phyloP scores from a whole-genome alignment of 177 flowering plant species.

The Vitis hybrid region DNA sequence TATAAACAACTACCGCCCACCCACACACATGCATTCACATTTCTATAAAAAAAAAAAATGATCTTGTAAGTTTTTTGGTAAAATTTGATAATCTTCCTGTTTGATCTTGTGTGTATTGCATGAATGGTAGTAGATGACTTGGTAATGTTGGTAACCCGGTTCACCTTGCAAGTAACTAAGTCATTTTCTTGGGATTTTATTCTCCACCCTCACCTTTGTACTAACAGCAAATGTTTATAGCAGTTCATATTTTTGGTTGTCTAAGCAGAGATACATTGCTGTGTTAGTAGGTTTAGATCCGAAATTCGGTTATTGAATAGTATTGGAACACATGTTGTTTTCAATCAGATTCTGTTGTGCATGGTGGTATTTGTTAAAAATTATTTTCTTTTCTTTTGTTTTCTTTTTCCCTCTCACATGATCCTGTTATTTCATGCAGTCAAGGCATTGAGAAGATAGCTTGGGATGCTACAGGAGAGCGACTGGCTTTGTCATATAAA shows the following conservation, averaged over 20 bases:
- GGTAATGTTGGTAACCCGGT: too few relatives aligned
- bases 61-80: too few relatives aligned
- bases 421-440: slow-evolving; percentile 39
- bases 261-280: background rate
- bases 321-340: background rate
- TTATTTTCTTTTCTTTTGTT: background rate
- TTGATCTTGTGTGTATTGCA: too few relatives aligned
- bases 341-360: background rate
- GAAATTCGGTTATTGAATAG: background rate
- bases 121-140: too few relatives aligned
- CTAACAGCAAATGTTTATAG: background rate
- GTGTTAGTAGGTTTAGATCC: background rate
- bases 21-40: too few relatives aligned
- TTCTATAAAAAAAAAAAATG: too few relatives aligned
- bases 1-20: too few relatives aligned
- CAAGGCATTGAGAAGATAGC: slow-evolving; percentile 84
- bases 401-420: background rate
- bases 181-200: too few relatives aligned
- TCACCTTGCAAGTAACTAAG: too few relatives aligned
- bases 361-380: background rate
- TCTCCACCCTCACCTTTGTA: too few relatives aligned
- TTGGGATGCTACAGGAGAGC: slow-evolving; percentile 97
- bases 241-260: background rate
- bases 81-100: too few relatives aligned
- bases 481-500: slow-evolving; percentile 78